These are phyloP conservation scores for Cenococcum geophilum DNA, from an alignment of 495 filamentous ascomycete species.

Conservation along the genomic window DNA sequence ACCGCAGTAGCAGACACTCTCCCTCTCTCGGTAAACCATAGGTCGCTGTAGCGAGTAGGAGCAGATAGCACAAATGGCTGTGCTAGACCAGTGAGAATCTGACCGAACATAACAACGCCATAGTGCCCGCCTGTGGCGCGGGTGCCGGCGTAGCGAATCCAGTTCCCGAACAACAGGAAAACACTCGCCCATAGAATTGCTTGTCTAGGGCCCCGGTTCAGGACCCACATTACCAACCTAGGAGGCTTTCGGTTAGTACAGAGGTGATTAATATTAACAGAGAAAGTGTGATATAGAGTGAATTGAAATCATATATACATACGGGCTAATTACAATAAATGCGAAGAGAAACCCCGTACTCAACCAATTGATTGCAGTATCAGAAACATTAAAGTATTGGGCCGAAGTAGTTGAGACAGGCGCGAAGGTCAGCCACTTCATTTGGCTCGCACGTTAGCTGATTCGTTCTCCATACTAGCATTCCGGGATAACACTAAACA, in stretches of 20 bases:
- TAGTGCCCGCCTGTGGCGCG: constrained; percentile 56
- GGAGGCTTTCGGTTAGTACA: not conserved
- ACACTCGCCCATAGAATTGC: constrained; percentile 68
- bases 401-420: constrained; percentile 73
- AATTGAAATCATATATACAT: constrained; percentile 33
- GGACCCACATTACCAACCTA: constrained; percentile 63
- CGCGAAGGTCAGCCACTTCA: constrained; percentile 87
- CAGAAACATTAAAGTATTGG: constrained; percentile 64
- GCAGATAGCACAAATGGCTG: constrained; percentile 91
- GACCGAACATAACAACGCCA: constrained; percentile 84
- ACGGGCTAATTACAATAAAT: constrained; percentile 68
- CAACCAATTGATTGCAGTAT: constrained; percentile 86
- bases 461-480: not conserved
- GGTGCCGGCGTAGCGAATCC: constrained; percentile 85
- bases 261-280: not conserved
- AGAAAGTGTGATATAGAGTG: not conserved
- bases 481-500: constrained; percentile 3
- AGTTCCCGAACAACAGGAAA: constrained; percentile 76
- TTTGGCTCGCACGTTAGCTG: not conserved
- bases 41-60: constrained; percentile 82
- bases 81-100: constrained; percentile 80
- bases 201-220: constrained; percentile 71
- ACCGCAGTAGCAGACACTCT: constrained; percentile 84
- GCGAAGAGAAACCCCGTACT: constrained; percentile 81
- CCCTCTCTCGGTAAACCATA: constrained; percentile 86